Evolutionary conservation across 148 eudicot species (phyloP).

Genomic region (Limonium bicolor): DNA sequence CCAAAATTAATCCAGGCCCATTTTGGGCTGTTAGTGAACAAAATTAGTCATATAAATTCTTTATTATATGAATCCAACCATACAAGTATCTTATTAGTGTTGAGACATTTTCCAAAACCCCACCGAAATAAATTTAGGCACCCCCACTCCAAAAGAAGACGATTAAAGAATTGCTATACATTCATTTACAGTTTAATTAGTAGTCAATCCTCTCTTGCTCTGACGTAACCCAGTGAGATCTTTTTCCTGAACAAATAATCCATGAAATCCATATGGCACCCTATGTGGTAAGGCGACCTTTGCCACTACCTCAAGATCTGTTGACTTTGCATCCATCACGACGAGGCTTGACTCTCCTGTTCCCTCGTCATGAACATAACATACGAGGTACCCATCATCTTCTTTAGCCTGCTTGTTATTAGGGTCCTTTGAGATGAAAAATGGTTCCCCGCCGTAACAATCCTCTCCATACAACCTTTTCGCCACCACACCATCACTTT

Average conservation of each 20-base stretch:
- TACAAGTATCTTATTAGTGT: too few species aligned
- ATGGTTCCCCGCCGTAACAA: constrained; percentile 53
- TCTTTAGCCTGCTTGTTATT: constrained; percentile 24
- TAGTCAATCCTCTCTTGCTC: too few species aligned
- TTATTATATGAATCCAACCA: too few species aligned
- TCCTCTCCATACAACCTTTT: constrained; percentile 23
- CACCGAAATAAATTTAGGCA: too few species aligned
- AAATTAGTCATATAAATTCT: too few species aligned
- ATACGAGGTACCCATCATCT: constrained; percentile 43
- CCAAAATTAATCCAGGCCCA: too few species aligned
- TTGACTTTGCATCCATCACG: constrained; percentile 54
- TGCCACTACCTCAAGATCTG: constrained; percentile 35
- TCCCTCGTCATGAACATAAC: constrained; percentile 34
- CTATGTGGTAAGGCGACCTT: constrained; percentile 34
- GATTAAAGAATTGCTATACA: too few species aligned
- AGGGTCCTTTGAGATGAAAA: constrained; percentile 29
- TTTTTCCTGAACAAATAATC: constrained; percentile 35
- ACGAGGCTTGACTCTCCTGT: constrained; percentile 34
- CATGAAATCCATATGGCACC: constrained; percentile 62
- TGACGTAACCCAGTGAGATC: too few species aligned
- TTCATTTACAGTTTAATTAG: too few species aligned
- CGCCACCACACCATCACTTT: constrained; percentile 26
- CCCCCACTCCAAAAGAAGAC: too few species aligned
- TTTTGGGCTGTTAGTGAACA: too few species aligned
- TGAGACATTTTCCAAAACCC: too few species aligned